Conservation (phyloP, 345 rosid species). For the Ailanthus altissimus region DNA sequence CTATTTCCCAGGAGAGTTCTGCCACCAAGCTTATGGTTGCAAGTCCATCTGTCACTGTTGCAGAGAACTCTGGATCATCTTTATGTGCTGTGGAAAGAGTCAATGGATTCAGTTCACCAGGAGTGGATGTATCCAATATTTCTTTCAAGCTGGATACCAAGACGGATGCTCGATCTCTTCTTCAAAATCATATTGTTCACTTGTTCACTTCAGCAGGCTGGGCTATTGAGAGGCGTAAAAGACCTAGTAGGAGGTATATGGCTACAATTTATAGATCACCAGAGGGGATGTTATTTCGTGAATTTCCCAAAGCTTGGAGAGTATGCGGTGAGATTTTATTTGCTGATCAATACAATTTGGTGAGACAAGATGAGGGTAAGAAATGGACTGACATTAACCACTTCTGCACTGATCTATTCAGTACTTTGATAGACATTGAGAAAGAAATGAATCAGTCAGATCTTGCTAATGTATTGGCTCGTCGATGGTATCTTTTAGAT, state of each 20-base stretch:
- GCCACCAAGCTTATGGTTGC: conserved; percentile 45
- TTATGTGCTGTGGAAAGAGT: conserved; percentile 32
- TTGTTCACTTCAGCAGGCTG: conserved; percentile 66
- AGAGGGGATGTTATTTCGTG: conserved; percentile 62
- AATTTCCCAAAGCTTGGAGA: conserved; percentile 82
- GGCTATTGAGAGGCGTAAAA: conserved; percentile 57
- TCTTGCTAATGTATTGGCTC: conserved; percentile 48
- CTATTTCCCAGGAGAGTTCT: conserved; percentile 77
- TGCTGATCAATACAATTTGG: conserved; percentile 41
- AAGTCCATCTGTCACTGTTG: conserved; percentile 40
- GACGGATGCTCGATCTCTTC: conserved; percentile 74
- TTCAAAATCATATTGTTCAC: conserved; percentile 51
- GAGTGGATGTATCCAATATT: conserved; percentile 31
- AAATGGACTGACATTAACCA: conserved; percentile 69
- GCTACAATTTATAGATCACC: conserved; percentile 70
- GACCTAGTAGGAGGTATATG: conserved; percentile 51
- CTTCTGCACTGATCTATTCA: conserved; percentile 67
- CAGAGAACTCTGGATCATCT: conserved; percentile 36
- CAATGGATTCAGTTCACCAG: conserved; percentile 33
- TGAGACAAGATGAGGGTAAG: conserved; percentile 44
- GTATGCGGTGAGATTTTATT: conserved; percentile 53
- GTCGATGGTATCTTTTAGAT: conserved; percentile 72
- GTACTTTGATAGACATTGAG: conserved; percentile 50
- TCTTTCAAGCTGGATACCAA: conserved; percentile 44
- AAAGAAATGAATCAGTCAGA: conserved; percentile 49